Conservation (phyloP, 148 eudicot species). For the Silene latifolia region DNA sequence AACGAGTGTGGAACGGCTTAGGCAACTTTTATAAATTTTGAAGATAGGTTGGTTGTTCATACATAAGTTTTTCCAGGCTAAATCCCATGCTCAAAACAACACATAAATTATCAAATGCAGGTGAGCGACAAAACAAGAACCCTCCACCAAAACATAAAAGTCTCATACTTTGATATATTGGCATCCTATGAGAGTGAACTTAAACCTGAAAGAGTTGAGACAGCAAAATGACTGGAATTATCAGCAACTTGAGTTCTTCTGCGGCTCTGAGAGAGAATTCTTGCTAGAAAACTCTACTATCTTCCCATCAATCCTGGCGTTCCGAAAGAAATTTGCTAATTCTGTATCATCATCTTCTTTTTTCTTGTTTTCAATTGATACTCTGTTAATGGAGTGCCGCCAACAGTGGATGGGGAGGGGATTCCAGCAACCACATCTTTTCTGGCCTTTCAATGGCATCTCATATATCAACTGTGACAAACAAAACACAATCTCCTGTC, state of each 20-base stretch:
- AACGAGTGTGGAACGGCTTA: too few relatives aligned
- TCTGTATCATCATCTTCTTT: constrained; percentile 8
- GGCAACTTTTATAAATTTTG: too few relatives aligned
- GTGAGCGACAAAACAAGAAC: not conserved
- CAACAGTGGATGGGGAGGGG: constrained; percentile 8
- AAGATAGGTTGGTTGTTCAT: too few relatives aligned
- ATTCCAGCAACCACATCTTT: constrained; percentile 14
- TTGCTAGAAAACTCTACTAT: constrained; percentile 2
- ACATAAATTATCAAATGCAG: not conserved
- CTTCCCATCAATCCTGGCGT: constrained; percentile 17
- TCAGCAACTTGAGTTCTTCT: not conserved
- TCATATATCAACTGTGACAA: constrained; percentile 9
- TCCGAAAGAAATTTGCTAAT: constrained; percentile 5
- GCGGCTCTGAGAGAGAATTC: not conserved
- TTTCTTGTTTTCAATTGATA: constrained; percentile 3
- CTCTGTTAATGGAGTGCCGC: constrained; percentile 11
- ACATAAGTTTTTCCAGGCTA: not conserved
- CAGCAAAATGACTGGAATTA: not conserved
- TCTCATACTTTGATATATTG: not conserved
- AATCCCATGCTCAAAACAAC: too few relatives aligned
- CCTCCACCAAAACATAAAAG: not conserved
- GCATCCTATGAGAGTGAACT: not conserved
- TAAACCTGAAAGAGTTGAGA: not conserved
- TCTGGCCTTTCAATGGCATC: constrained; percentile 8
- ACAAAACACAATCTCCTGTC: not conserved